Conservation (phyloP, 768 basidiomycete species). For the Sarcomyxa edulis region DNA sequence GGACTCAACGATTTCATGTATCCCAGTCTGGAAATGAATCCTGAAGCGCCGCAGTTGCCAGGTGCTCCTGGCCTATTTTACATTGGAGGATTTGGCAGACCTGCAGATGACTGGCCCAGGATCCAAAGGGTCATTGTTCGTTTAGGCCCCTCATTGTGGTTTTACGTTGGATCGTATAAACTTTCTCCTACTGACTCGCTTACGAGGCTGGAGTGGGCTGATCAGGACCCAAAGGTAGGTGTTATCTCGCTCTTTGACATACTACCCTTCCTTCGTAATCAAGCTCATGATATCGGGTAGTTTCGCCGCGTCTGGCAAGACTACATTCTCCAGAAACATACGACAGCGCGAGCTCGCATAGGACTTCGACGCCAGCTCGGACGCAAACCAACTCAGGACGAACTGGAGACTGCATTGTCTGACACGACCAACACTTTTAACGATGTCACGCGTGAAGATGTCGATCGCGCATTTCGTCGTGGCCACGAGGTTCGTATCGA, state of each 20-base stretch:
- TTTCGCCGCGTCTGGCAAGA: too few species aligned
- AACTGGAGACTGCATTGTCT: neutral
- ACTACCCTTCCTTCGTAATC: too few species aligned
- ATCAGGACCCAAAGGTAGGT: neutral
- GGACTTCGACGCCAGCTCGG: neutral
- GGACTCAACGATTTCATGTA: constrained; percentile 25
- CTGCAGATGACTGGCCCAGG: constrained; percentile 1
- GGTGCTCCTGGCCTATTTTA: constrained; percentile 25
- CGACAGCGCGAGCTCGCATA: neutral
- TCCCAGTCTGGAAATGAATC: constrained; percentile 17
- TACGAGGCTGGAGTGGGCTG: neutral
- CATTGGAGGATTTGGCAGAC: neutral
- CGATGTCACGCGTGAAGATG: neutral
- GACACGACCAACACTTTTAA: neutral
- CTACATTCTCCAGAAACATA: too few species aligned
- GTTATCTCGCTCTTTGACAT: neutral
- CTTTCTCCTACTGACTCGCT: neutral
- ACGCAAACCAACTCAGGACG: neutral
- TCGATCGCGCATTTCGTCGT: neutral
- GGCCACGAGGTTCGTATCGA: neutral
- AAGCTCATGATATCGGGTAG: too few species aligned
- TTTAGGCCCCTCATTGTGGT: neutral
- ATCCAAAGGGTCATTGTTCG: constrained; percentile 1
- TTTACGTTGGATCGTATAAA: constrained; percentile 2
- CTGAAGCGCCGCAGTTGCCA: constrained; percentile 21